These are phyloP conservation scores for Boletus smithii DNA, from an alignment of 1,284 basidiomycete genomes.

Conservation along the genomic window DNA sequence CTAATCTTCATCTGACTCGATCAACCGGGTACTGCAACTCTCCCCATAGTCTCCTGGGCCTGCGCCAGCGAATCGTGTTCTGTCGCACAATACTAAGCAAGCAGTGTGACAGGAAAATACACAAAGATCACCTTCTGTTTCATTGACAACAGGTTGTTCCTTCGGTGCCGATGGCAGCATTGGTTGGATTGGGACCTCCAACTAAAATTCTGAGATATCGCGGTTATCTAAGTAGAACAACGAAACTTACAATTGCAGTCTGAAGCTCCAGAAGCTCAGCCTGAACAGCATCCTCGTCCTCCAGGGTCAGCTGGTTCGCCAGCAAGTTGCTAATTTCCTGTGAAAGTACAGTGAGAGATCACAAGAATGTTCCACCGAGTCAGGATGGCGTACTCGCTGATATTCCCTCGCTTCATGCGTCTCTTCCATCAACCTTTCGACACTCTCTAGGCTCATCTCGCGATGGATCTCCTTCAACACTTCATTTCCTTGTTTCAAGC, in stretches of 20 bases:
- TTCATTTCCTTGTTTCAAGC: constrained; percentile 89
- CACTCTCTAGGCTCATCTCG: constrained; percentile 88
- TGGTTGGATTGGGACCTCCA: constrained; percentile 7
- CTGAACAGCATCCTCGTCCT: constrained; percentile 94
- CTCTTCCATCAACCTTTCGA: constrained; percentile 91
- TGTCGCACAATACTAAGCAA: constrained; percentile 11
- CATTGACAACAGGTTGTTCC: constrained; percentile 36
- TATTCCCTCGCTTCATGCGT: constrained; percentile 91
- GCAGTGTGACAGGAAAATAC: neutral
- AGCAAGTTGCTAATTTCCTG: constrained; percentile 93
- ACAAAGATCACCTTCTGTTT: constrained; percentile 28
- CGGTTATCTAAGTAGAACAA: neutral
- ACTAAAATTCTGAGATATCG: constrained; percentile 16
- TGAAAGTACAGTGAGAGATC: constrained; percentile 7
- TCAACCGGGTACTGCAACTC: constrained; percentile 27
- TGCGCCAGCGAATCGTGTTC: constrained; percentile 1
- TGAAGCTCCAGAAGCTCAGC: constrained; percentile 73
- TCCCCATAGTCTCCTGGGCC: constrained; percentile 3
- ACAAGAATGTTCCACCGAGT: neutral
- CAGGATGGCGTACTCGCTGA: constrained; percentile 63
- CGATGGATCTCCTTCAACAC: constrained; percentile 92
- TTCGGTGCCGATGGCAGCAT: constrained; percentile 40
- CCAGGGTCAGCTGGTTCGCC: constrained; percentile 74
- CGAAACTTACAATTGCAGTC: constrained; percentile 48
- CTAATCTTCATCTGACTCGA: neutral